Conservation (phyloP, 805 yeast genomes). For the Hagleromyces aurorensis region DNA sequence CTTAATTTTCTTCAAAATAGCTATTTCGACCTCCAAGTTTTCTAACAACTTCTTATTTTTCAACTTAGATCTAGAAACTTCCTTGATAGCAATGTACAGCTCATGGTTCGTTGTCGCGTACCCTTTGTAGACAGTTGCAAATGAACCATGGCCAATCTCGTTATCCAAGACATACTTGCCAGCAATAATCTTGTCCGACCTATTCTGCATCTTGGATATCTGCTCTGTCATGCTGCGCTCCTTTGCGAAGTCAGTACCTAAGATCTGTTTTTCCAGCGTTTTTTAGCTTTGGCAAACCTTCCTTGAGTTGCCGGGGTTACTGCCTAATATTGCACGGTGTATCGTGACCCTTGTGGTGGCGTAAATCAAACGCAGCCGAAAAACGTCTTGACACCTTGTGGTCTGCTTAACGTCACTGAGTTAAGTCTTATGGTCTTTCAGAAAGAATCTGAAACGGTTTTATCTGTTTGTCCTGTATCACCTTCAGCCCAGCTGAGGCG, state of each 20-base stretch:
- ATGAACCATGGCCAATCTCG: constrained; percentile 92
- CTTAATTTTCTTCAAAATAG: constrained; percentile 75
- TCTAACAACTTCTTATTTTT: constrained; percentile 82
- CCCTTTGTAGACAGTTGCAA: constrained; percentile 93
- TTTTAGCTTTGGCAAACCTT: too few relatives aligned
- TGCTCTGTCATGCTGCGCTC: constrained; percentile 6
- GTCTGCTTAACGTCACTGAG: too few relatives aligned
- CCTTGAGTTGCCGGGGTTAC: too few relatives aligned
- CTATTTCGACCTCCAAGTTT: constrained; percentile 86
- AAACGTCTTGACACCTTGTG: too few relatives aligned
- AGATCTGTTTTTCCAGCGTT: too few relatives aligned
- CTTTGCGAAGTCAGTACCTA: not conserved
- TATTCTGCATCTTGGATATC: constrained; percentile 5
- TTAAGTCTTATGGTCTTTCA: too few relatives aligned
- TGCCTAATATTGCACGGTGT: too few relatives aligned
- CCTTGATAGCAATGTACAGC: constrained; percentile 76
- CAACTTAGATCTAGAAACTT: constrained; percentile 74
- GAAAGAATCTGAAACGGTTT: too few relatives aligned
- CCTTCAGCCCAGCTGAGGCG: too few relatives aligned
- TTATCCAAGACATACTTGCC: constrained; percentile 27
- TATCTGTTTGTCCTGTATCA: too few relatives aligned
- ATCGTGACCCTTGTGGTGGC: too few relatives aligned
- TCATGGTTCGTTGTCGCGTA: constrained; percentile 34
- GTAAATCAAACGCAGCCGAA: too few relatives aligned
- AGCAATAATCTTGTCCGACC: constrained; percentile 15